Evolutionary conservation across 2,329 filamentous ascomycete genomes (phyloP), one percentile per base, ranked within the genome.

Genomic region (Ceratocystis alfenasii): DNA sequence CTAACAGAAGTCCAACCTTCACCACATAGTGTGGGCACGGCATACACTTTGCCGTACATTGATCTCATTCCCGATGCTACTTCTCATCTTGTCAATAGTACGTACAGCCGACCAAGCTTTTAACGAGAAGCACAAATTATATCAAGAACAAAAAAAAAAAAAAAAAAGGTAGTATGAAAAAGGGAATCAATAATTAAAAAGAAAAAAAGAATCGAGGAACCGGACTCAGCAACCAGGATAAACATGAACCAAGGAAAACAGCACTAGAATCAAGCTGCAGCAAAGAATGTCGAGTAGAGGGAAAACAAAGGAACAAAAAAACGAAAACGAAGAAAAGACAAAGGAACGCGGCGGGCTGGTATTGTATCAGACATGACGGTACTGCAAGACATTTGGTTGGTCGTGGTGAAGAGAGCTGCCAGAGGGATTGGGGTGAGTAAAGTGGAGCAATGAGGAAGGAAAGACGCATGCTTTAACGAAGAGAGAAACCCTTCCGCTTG

Each of bases 401-500:
- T 66, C 78, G 78, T 81, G 78, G 77, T 81, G 75, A 76, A 74
- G 70, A 72, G 70, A 68, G 66, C 67, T 69, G 70, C 59, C 64
- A 68, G 69, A 68, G 69, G 63, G 44, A 12, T 20, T 20, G 44
- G 12, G 22, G 28, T 36, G 62, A 61, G 22, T 55, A 50, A 57
- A 62, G 30, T 41, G 46, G 65, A 68, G 61, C 67, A 65, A 64
- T 30, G 48, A 53, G 71, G 67, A 70, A 70, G 69, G 66, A 69
- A 67, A 64, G 55, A 64, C 63, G 41, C 22, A 68, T 63, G 68
- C 71, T 71, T 86, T 93, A 95, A 79, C 94, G 91, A 76, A 99
- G 89, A 70, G 94, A 99, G 84, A 99, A 99, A 68, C 93, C 93
- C 89, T 97, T 97, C 80, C 91, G 89, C 88, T 96, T 96, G 79